Conservation (phyloP, 805 yeast species). For the Saccharomyces kudriavzevii region DNA sequence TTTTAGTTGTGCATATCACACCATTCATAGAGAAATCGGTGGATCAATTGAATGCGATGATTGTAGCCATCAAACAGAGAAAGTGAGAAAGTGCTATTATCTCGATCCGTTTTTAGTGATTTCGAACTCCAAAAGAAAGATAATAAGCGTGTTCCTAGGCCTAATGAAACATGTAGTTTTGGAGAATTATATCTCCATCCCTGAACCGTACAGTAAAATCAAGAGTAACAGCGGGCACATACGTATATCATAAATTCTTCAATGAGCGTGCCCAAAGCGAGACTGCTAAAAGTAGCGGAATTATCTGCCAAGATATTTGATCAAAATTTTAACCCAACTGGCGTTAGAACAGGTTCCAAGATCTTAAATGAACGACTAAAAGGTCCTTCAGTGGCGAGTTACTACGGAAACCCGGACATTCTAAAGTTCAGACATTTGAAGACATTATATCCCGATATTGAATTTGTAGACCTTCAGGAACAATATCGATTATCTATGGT, state of each 20-base stretch:
- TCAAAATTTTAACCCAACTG: constrained; percentile 59
- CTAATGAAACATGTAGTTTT: background rate
- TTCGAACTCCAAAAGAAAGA: background rate
- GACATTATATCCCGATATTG: constrained; percentile 40
- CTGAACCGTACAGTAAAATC: background rate
- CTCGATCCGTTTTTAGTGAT: background rate
- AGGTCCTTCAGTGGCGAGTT: constrained; percentile 63
- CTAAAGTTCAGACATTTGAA: constrained; percentile 56
- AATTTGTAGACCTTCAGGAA: constrained; percentile 60
- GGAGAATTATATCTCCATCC: background rate
- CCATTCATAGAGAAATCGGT: background rate
- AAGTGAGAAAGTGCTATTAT: background rate
- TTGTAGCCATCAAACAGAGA: background rate
- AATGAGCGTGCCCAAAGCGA: constrained; percentile 33
- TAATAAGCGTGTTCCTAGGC: background rate
- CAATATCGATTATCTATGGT: constrained; percentile 60
- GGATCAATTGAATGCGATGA: background rate
- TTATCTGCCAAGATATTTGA: constrained; percentile 61
- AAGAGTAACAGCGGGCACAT: background rate
- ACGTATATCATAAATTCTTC: background rate
- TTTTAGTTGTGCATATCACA: background rate
- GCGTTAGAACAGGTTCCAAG: constrained; percentile 64
- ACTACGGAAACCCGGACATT: constrained; percentile 68
- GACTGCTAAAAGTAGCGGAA: constrained; percentile 50
- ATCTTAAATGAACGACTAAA: constrained; percentile 56